phyloP scores from a whole-genome alignment of 805 yeast genomes.

The Dipodascus geniculatus region DNA sequence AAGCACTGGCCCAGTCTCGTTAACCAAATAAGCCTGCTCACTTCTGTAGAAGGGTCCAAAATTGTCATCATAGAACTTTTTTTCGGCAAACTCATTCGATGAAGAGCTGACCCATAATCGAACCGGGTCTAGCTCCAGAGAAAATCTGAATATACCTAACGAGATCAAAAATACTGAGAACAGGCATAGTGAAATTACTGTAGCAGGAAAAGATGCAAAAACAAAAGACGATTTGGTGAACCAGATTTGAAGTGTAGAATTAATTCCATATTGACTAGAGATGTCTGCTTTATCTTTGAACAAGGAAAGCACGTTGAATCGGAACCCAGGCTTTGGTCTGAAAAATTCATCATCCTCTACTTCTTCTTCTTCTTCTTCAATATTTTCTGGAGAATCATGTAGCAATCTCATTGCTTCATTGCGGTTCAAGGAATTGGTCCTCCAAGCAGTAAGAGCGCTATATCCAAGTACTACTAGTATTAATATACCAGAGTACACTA shows the following conservation, averaged over 20 bases:
- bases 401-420: constrained; percentile 26
- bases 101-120: constrained; percentile 81
- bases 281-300: not conserved
- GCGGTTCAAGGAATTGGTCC: constrained; percentile 5
- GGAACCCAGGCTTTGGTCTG: constrained; percentile 9
- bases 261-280: constrained; percentile 31
- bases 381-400: constrained; percentile 31
- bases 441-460: constrained; percentile 15
- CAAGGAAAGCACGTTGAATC: not conserved
- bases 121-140: constrained; percentile 69
- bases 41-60: constrained; percentile 90
- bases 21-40: constrained; percentile 69
- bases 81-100: constrained; percentile 58
- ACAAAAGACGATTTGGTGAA: constrained; percentile 42
- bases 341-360: constrained; percentile 16
- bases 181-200: constrained; percentile 35
- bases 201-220: constrained; percentile 52
- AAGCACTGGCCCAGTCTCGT: constrained; percentile 57
- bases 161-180: constrained; percentile 36
- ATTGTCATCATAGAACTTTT: constrained; percentile 55
- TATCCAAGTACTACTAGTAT: constrained; percentile 6
- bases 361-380: constrained; percentile 25
- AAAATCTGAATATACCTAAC: constrained; percentile 38
- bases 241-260: constrained; percentile 34
- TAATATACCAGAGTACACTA: constrained; percentile 26